Evolutionary conservation across 2,329 filamentous ascomycete genomes (phyloP).

Genomic region (Dactylellina cionopaga): DNA sequence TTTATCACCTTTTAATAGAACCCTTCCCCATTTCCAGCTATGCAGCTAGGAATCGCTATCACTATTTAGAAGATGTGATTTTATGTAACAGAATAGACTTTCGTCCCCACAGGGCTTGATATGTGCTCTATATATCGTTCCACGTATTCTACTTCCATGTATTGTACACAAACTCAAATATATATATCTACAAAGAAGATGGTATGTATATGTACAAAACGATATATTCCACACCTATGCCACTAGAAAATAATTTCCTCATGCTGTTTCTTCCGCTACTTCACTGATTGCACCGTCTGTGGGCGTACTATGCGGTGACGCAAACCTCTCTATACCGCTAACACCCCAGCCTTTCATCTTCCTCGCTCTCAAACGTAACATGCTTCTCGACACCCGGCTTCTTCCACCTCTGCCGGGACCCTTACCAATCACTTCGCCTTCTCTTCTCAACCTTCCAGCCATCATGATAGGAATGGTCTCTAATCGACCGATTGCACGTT

Average conservation of each 20-base stretch:
- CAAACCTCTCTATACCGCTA: slow-evolving; percentile 26
- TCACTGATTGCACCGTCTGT: neutral
- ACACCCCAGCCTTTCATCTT: slow-evolving; percentile 50
- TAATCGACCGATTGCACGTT: slow-evolving; percentile 39
- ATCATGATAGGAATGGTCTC: slow-evolving; percentile 51
- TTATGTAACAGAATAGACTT: slow-evolving; percentile 31
- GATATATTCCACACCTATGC: neutral
- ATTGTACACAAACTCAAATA: slow-evolving; percentile 23
- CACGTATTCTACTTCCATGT: neutral
- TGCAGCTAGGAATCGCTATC: neutral
- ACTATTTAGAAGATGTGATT: slow-evolving; percentile 19
- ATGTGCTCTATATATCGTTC: slow-evolving; percentile 3
- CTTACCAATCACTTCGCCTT: slow-evolving; percentile 36
- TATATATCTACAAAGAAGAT: slow-evolving; percentile 23
- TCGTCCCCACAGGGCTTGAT: slow-evolving; percentile 12
- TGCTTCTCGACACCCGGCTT: slow-evolving; percentile 37
- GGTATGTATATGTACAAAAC: neutral
- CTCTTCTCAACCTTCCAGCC: slow-evolving; percentile 28
- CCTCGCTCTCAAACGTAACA: slow-evolving; percentile 38
- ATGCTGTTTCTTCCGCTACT: neutral
- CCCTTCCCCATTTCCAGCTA: neutral
- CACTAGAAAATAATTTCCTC: neutral
- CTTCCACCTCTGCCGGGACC: slow-evolving; percentile 16
- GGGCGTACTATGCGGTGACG: no score
- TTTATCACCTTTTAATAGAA: slow-evolving; percentile 14